Base-by-base conservation (phyloP, 164 flowering plant genomes). In the Buxus sempervirens region DNA sequence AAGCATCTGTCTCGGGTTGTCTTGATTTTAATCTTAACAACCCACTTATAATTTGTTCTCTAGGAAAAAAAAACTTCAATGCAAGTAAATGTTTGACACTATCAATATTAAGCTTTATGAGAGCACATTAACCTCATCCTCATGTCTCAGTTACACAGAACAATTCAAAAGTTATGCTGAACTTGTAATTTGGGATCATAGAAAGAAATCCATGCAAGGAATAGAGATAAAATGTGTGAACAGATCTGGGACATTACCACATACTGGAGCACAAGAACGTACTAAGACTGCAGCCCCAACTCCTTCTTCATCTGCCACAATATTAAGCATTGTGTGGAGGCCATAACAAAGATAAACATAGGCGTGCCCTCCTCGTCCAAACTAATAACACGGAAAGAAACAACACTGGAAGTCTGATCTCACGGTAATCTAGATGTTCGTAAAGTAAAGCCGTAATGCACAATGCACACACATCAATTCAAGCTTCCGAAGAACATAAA, bases 321-420 rank as follows among this genome's bases (percentile, higher is more conserved):
- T 77, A 77, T 96, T 93, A 54, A 96, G 93, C 98, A 96, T 96
- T 26, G 71, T 81, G 78, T 96, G 98, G 62, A 90, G 85, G 64
- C 98, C 98, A 76, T 93, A 96, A 79, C 99, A 96, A 45, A 92
- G 86, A 72, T 96, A 92, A n/a, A 90, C 95, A 83, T 96, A 96
- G 0, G 97, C 93, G 78, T 87, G 96, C 28, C 99, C 99, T 53
- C 98, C 98, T 28, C 86, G 86, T 71, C 96, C 98, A 86, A 96
- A 93, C 99, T 96, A 70, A 67, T 24, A 16, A 55, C 24, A 23
- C 36, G 38, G 18, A 14, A 32, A 3, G 55, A 42, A 27, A 3
- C 18, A 56, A 5, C 15, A 69, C 48, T n/a, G n/a, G n/a, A n/a
- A n/a, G n/a, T n/a, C n/a, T n/a, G n/a, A n/a, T n/a, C n/a, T n/a